phyloP scores from a whole-genome alignment of 495 filamentous ascomycete species.

The Pseudevernia furfuracea region DNA sequence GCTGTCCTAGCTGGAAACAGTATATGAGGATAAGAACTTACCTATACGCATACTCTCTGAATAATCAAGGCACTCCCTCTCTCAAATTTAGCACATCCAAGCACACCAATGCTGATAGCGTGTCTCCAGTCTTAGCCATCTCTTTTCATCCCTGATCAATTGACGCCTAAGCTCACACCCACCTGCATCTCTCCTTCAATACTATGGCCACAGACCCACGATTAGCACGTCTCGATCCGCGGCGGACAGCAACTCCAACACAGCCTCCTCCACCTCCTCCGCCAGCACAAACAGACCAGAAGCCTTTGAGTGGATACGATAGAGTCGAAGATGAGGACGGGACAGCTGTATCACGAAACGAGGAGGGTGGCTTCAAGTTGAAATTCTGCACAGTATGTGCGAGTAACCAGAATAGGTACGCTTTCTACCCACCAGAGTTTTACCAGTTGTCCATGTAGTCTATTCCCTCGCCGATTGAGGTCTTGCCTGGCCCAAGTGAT shows the following conservation, averaged over 20 bases:
- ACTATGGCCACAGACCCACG: slow-evolving; percentile 25
- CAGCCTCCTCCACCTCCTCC: slow-evolving; percentile 48
- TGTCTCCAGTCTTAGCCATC: slow-evolving; percentile 4
- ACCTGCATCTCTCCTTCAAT: neutral
- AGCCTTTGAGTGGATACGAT: slow-evolving; percentile 28
- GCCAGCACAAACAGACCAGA: slow-evolving; percentile 28
- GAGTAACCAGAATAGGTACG: slow-evolving; percentile 87
- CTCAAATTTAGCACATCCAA: neutral
- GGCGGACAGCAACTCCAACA: slow-evolving; percentile 38
- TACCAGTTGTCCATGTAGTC: neutral
- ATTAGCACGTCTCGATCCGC: slow-evolving; percentile 40
- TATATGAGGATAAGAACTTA: slow-evolving; percentile 46
- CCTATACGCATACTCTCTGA: slow-evolving; percentile 35
- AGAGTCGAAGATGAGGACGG: slow-evolving; percentile 43
- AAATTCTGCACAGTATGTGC: slow-evolving; percentile 99
- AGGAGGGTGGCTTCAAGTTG: slow-evolving; percentile 57
- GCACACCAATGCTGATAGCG: slow-evolving; percentile 17
- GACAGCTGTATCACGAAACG: slow-evolving; percentile 41
- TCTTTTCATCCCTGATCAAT: neutral
- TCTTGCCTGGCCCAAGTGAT: neutral
- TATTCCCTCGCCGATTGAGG: neutral
- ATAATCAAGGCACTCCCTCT: neutral
- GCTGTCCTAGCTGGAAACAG: slow-evolving; percentile 70
- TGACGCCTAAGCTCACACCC: neutral
- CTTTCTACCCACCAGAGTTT: neutral